Evolutionary conservation across 2,329 filamentous ascomycete genomes (phyloP).

Genomic region (Penicillium occitanis): DNA sequence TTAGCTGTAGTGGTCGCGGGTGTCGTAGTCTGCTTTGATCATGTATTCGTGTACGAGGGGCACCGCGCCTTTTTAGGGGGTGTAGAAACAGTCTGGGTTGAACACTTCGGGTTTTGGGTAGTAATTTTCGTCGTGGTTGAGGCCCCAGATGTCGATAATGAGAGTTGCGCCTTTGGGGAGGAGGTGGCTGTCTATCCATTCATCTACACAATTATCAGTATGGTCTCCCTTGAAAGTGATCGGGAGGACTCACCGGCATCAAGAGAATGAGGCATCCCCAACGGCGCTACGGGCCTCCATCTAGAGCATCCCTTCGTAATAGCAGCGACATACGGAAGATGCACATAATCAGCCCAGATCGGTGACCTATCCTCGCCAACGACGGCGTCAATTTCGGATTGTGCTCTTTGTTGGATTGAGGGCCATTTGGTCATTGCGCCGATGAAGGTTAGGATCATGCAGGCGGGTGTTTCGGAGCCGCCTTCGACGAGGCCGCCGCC

Average conservation of each 20-base stretch:
- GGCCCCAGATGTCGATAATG: slow-evolving; percentile 46
- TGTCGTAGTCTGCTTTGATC: slow-evolving; percentile 25
- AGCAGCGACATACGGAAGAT: slow-evolving; percentile 55
- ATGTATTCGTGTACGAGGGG: slow-evolving; percentile 30
- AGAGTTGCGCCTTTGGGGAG: slow-evolving; percentile 51
- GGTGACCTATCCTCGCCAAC: slow-evolving; percentile 52
- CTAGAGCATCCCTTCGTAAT: slow-evolving; percentile 60
- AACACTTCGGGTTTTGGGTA: slow-evolving; percentile 36
- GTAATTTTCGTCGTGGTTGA: slow-evolving; percentile 49
- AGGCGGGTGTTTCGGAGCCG: slow-evolving; percentile 43
- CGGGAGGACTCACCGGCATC: no score
- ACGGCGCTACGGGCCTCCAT: slow-evolving; percentile 56
- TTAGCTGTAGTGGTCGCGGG: slow-evolving; percentile 36
- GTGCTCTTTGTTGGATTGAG: slow-evolving; percentile 35
- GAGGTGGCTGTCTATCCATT: slow-evolving; percentile 44
- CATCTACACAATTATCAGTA: no score
- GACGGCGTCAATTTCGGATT: slow-evolving; percentile 52
- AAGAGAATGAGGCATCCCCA: slow-evolving; percentile 53
- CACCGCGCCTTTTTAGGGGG: slow-evolving; percentile 10
- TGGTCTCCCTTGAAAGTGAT: no score
- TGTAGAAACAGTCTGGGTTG: slow-evolving; percentile 32
- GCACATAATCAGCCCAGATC: slow-evolving; percentile 48
- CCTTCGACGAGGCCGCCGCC: slow-evolving; percentile 43
- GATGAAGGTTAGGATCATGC: slow-evolving; percentile 36
- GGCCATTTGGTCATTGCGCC: slow-evolving; percentile 50